Evolutionary conservation across 2,329 filamentous ascomycete species (phyloP), one percentile per base, ranked within the genome.

Genomic region (Stenocarpella maydis): DNA sequence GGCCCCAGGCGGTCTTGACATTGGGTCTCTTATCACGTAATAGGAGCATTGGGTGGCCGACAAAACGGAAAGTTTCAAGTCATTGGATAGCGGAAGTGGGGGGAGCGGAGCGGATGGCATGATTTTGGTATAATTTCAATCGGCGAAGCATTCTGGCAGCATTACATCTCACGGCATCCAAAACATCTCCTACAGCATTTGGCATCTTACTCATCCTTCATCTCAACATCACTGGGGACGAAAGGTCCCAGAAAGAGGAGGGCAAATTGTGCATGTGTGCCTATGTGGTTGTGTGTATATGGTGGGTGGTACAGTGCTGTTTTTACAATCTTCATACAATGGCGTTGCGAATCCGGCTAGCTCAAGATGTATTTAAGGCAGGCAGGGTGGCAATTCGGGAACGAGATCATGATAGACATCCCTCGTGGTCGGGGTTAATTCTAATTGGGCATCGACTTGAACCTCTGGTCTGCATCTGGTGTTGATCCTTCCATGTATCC

Each of bases 1-100:
- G 24, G 81, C 82, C 41, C 81, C 79, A 65, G 55, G 50, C 37
- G 69, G 66, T 17, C 39, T 69, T 47, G 85, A 86, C 41, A 78
- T 88, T 55, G 82, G 84, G 47, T 67, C 70, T 45, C 70, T 71
- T 41, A 71, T 71, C 45, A 70, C 70, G 14, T 71, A 49, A 71
- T n/a, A 37, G 55, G 21, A 28, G 43, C 47, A 26, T 37, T 41
- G 26, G 21, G 34, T 26, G n/a, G n/a, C 17, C 15, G 49, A 37
- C 19, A 28, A 19, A 24, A 67, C 6, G 39, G 17, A 17, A 37
- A 10, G 34, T 9, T 37, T n/a, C n/a, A 37, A 28, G 26, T 67
- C 24, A 53, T 49, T 60, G 21, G 34, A 12, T 28, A 24, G 12
- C 26, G 55, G 24, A 34, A 45, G 15, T n/a, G 41, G 17, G 37